Percentiles rank a stretch among this genome's conserved stretches.
Conservation (phyloP, 2,329 filamentous ascomycete species). For the Penicillium oxalicum region DNA sequence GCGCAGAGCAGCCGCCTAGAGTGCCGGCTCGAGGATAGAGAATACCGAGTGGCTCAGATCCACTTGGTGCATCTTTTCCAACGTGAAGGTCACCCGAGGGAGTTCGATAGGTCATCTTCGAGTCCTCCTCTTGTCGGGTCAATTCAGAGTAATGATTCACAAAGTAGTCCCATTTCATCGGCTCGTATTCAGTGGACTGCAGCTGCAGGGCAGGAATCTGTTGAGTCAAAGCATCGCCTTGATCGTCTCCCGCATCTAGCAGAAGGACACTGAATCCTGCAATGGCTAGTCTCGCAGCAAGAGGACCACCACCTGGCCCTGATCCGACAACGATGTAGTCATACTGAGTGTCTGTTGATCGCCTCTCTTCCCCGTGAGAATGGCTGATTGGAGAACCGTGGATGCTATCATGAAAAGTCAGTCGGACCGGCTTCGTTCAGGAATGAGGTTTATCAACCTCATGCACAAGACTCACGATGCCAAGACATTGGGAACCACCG, state of each 20-base stretch:
- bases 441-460: no score
- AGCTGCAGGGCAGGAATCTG: conserved; percentile 51
- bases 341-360: conserved; percentile 35
- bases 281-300: conserved; percentile 55
- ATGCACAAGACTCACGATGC: neutral
- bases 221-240: conserved; percentile 47
- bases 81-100: conserved; percentile 49
- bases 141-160: conserved; percentile 57
- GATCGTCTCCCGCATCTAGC: conserved; percentile 56
- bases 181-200: conserved; percentile 50
- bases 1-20: conserved; percentile 54
- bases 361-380: conserved; percentile 7
- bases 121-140: conserved; percentile 49
- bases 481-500: neutral
- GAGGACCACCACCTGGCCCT: conserved; percentile 53
- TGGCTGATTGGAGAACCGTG: conserved; percentile 1
- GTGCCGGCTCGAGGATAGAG: conserved; percentile 53
- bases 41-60: conserved; percentile 47
- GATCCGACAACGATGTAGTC: conserved; percentile 60
- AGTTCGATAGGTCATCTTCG: conserved; percentile 54
- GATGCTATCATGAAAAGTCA: conserved; percentile 1
- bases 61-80: conserved; percentile 48
- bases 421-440: neutral
- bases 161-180: conserved; percentile 58
- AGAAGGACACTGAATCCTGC: conserved; percentile 57